Evolutionary conservation across 139 green algal genomes (phyloP).

Genomic region (Coccomyxa sp.): DNA sequence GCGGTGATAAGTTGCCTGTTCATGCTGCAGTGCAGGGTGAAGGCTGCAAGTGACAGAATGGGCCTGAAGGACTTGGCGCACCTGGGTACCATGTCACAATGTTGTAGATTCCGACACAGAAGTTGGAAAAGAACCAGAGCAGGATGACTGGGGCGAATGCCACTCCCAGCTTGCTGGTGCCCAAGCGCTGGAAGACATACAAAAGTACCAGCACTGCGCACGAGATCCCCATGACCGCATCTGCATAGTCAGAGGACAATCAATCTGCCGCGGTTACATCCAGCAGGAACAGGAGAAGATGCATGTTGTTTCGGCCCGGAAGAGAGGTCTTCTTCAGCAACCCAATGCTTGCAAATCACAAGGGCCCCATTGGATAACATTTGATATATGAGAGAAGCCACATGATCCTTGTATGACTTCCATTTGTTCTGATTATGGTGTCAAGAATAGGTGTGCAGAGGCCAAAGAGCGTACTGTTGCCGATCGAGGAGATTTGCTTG

Average conservation of each 20-base stretch:
- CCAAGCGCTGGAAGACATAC: constrained; percentile 44
- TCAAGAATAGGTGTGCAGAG: neutral
- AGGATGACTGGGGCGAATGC: constrained; percentile 51
- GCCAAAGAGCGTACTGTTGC: neutral
- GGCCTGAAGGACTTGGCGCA: too few species aligned
- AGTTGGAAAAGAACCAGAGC: constrained; percentile 31
- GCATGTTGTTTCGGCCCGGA: neutral
- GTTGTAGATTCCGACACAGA: constrained; percentile 45
- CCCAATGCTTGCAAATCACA: neutral
- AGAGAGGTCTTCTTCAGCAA: neutral
- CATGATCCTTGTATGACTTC: neutral
- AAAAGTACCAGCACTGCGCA: constrained; percentile 34
- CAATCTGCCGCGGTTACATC: neutral
- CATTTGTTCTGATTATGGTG: neutral
- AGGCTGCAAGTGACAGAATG: too few species aligned
- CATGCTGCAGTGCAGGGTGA: too few species aligned
- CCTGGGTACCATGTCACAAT: constrained; percentile 18
- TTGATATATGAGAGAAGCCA: neutral
- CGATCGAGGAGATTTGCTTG: constrained; percentile 1
- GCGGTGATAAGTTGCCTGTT: too few species aligned
- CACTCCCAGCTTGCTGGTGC: constrained; percentile 31
- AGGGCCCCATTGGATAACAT: neutral
- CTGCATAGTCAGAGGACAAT: neutral
- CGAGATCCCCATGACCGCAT: constrained; percentile 19
- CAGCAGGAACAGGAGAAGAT: neutral